Evolutionary conservation across 768 basidiomycete species (phyloP).

Genomic region (Auricularia auricula-judae): DNA sequence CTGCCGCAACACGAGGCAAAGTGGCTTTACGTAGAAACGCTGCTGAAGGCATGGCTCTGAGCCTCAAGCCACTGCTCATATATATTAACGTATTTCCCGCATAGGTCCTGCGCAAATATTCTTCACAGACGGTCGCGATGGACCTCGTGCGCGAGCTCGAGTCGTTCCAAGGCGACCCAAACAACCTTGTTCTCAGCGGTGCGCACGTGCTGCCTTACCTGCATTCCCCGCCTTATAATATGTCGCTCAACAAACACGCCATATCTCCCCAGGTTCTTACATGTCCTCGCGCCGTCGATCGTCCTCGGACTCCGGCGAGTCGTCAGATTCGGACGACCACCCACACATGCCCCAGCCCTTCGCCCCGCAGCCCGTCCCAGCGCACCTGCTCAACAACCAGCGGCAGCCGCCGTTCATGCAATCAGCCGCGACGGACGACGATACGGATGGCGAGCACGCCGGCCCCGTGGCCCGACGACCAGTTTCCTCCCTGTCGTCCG

Average conservation of each 20-base stretch:
- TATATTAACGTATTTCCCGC: neutral
- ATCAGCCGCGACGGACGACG: constrained; percentile 4
- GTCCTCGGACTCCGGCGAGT: neutral
- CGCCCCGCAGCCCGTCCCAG: neutral
- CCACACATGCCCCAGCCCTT: neutral
- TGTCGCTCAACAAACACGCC: neutral
- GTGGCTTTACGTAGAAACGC: constrained; percentile 78
- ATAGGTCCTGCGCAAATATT: constrained; percentile 71
- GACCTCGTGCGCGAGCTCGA: constrained; percentile 69
- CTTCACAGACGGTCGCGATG: constrained; percentile 68
- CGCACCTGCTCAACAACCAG: neutral
- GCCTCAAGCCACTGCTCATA: neutral
- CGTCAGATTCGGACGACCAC: neutral
- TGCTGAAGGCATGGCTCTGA: constrained; percentile 52
- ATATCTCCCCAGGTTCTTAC: neutral
- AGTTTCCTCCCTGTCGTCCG: constrained; percentile 66
- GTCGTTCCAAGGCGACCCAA: constrained; percentile 59
- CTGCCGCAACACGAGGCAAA: constrained; percentile 71
- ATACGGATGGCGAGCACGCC: constrained; percentile 1
- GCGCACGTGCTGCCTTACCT: constrained; percentile 11
- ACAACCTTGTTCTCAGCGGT: constrained; percentile 60
- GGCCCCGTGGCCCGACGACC: constrained; percentile 30
- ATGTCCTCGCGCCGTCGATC: neutral
- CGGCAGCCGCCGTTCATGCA: neutral
- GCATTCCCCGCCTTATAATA: neutral